Evolutionary conservation across 2,329 filamentous ascomycete species (phyloP), one percentile per base, ranked within the genome.

Genomic region (Hortaea sp.): DNA sequence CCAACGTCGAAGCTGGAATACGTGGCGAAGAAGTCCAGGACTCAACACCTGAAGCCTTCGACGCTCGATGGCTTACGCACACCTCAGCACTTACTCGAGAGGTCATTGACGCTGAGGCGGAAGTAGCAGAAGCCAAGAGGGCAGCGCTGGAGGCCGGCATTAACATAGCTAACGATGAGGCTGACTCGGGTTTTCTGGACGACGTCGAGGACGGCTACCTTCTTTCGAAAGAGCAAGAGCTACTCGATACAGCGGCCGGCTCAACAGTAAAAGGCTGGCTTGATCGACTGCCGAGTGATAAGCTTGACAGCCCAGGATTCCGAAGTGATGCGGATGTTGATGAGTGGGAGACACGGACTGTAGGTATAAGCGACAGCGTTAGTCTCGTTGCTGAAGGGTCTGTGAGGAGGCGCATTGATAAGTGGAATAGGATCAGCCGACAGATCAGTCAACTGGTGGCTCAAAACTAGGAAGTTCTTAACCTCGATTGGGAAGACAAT

Each of bases 371-470:
- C 41, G 53, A 56, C 34, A 55, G 52, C 32, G 32, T 43, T 6
- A 56, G 53, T 44, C 42, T 54, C 41, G 46, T 56, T 28, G 53
- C 52, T 12, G 48, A 53, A 28, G 50, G 50, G n/a, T 31, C 41
- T 31, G 13, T 46, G 28, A 41, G 52, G 27, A 46, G 48, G 30
- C 45, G 47, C 12, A 53, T 57, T 20, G 50, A 57, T 39, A 53
- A 47, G 37, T 55, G 49, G 53, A 42, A 13, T n/a, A 7, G 20
- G 9, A 27, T 40, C 13, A n/a, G 38, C 38, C 20, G 20, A 20
- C 20, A 20, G 20, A 20, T 20, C 20, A 20, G 20, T 20, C 20
- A 20, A 20, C 4, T 4, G 20, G 20, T 20, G 20, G 20, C 20
- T 20, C 4, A 20, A 20, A 20, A 20, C 20, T 20, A 20, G 20